A percentile compares a stretch with the other conserved stretches of the same genome.
These are phyloP conservation scores for Chaetothyriales sp. DNA, from an alignment of 2,329 filamentous ascomycete species.

Conservation along the genomic window DNA sequence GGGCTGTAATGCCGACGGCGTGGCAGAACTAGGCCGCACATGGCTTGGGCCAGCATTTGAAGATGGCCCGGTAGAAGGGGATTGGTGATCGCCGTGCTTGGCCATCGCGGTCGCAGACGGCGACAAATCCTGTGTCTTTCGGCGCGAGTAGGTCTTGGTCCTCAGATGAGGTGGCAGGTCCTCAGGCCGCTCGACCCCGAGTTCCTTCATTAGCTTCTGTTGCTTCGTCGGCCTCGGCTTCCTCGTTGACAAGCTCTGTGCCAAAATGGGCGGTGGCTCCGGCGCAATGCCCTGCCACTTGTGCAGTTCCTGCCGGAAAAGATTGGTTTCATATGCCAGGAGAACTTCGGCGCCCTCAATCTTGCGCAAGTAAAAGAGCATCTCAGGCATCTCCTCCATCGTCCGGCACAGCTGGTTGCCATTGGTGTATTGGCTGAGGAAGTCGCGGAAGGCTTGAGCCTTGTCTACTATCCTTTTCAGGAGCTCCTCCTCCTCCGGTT, in stretches of 20 bases:
- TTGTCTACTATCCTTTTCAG: constrained; percentile 75
- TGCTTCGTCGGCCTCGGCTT: constrained; percentile 95
- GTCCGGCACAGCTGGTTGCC: constrained; percentile 53
- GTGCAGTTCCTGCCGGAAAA: constrained; percentile 87
- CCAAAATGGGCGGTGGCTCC: constrained; percentile 67
- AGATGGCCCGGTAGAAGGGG: constrained; percentile 17
- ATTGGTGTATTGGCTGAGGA: constrained; percentile 66
- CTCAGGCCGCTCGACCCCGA: constrained; percentile 79
- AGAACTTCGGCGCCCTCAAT: constrained; percentile 94
- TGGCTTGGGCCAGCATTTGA: constrained; percentile 19
- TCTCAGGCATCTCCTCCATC: constrained; percentile 70
- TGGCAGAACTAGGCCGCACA: constrained; percentile 11
- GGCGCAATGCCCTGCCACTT: constrained; percentile 87
- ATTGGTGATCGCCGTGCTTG: constrained; percentile 11
- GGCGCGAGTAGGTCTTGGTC: constrained; percentile 64
- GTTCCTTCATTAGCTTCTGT: constrained; percentile 80
- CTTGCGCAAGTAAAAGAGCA: constrained; percentile 91
- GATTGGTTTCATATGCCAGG: constrained; percentile 86
- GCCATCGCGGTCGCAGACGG: constrained; percentile 9
- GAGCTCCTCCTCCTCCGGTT: constrained; percentile 84
- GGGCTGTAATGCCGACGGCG: constrained; percentile 20
- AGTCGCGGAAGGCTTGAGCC: constrained; percentile 68
- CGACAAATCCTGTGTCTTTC: constrained; percentile 39
- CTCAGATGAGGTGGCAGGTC: constrained; percentile 72
- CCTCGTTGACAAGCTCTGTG: constrained; percentile 76